phyloP scores from a whole-genome alignment of 2,329 filamentous ascomycete genomes.

The Aquanectria penicillioides region DNA sequence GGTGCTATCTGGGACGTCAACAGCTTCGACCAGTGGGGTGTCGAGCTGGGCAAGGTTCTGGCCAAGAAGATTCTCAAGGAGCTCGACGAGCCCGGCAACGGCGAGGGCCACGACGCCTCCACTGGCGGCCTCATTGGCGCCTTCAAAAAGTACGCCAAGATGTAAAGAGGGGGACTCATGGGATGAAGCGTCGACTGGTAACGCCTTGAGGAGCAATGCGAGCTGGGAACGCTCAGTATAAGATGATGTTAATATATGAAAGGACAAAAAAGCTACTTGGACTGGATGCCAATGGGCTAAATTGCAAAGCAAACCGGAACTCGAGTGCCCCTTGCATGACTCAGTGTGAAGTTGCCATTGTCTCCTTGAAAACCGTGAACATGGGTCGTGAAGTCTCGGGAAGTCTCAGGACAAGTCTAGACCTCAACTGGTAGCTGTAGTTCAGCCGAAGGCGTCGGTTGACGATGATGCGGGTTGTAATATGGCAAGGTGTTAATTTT shows the following conservation, averaged over 20 bases:
- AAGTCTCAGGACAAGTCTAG: too few relatives aligned
- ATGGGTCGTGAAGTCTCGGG: too few relatives aligned
- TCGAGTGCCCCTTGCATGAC: neutral
- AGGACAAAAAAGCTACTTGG: slow-evolving; percentile 15
- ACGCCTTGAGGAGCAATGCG: neutral
- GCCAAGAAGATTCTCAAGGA: slow-evolving; percentile 92
- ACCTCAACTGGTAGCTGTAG: too few relatives aligned
- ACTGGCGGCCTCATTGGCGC: slow-evolving; percentile 90
- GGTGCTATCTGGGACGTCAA: slow-evolving; percentile 99
- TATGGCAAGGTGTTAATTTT: too few relatives aligned
- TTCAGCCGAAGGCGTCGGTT: too few relatives aligned
- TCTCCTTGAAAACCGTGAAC: neutral
- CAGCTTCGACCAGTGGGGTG: slow-evolving; percentile 99
- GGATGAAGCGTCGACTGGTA: slow-evolving; percentile 18
- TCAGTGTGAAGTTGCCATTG: neutral
- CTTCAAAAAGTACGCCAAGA: slow-evolving; percentile 80
- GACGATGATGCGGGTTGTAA: too few relatives aligned
- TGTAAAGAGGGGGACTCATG: slow-evolving; percentile 48
- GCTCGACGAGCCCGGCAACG: slow-evolving; percentile 80
- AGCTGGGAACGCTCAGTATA: neutral
- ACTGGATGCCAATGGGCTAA: neutral
- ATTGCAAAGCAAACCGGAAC: slow-evolving; percentile 8
- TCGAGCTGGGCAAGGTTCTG: slow-evolving; percentile 95
- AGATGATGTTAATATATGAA: slow-evolving; percentile 24
- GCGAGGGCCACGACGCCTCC: slow-evolving; percentile 81